phyloP scores from a whole-genome alignment of 805 yeast species.

The Cyberlindnera bimundalis region DNA sequence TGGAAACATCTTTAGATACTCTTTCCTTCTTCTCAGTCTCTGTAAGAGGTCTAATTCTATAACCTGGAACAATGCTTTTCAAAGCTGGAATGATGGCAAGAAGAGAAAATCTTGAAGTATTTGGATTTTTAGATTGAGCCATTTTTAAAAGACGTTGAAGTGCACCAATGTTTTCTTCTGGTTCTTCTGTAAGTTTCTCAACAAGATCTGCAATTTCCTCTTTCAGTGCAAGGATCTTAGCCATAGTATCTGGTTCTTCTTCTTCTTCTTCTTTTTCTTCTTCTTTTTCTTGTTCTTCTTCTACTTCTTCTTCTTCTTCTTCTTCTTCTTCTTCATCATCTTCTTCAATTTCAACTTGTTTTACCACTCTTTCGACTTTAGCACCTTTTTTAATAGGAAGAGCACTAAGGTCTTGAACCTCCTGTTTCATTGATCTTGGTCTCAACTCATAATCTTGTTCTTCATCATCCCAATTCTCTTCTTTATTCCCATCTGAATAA shows the following conservation, averaged over 20 bases:
- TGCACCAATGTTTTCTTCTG: constrained; percentile 74
- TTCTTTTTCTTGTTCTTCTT: constrained; percentile 25
- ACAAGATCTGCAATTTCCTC: constrained; percentile 85
- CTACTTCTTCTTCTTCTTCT: constrained; percentile 26
- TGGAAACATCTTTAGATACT: constrained; percentile 78
- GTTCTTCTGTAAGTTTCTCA: constrained; percentile 74
- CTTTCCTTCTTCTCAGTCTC: constrained; percentile 80
- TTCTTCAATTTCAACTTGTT: constrained; percentile 24
- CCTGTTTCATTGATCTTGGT: constrained; percentile 56
- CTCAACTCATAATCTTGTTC: constrained; percentile 75
- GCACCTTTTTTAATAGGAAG: constrained; percentile 83
- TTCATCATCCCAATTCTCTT: constrained; percentile 54
- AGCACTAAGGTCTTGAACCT: constrained; percentile 53
- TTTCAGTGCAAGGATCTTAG: constrained; percentile 57
- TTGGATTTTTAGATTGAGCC: constrained; percentile 64
- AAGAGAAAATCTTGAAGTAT: constrained; percentile 66
- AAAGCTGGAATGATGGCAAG: constrained; percentile 81
- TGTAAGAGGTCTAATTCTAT: constrained; percentile 76
- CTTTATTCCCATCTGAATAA: not conserved
- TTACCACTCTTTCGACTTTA: constrained; percentile 61
- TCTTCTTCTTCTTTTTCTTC: constrained; percentile 16
- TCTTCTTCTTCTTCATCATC: constrained; percentile 26
- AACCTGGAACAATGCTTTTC: constrained; percentile 83
- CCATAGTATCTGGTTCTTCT: constrained; percentile 45
- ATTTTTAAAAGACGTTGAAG: constrained; percentile 66